These are phyloP conservation scores for Pseudognaphalium luteoalbum DNA, from an alignment of 129 eudicot genomes.

Conservation along the genomic window DNA sequence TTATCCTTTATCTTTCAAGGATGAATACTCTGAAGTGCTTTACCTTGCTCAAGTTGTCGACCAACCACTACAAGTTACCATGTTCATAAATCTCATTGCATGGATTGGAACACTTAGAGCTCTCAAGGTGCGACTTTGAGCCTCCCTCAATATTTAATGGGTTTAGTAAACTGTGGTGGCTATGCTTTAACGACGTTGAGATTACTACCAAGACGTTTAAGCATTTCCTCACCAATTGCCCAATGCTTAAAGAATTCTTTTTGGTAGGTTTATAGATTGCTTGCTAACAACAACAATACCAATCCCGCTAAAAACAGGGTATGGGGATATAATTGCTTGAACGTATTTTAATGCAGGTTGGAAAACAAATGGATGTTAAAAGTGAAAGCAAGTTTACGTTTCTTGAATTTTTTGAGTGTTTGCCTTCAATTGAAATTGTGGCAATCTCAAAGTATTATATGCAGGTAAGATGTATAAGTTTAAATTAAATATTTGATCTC, in stretches of 20 bases:
- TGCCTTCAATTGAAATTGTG: not conserved
- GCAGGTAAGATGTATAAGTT: not conserved
- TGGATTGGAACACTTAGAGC: not conserved
- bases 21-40: too few relatives aligned
- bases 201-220: conserved; percentile 2
- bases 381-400: not conserved
- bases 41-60: too few relatives aligned
- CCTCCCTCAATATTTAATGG: conserved; percentile 23
- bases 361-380: not conserved
- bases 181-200: not conserved
- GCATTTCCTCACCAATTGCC: conserved; percentile 29
- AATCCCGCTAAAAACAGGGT: too few relatives aligned
- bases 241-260: conserved; percentile 13
- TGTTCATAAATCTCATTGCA: too few relatives aligned
- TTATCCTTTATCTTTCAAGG: too few relatives aligned
- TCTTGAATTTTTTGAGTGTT: not conserved
- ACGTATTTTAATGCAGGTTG: conserved; percentile 1
- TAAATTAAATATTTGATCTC: not conserved
- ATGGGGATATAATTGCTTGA: not conserved
- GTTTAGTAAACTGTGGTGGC: conserved; percentile 11
- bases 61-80: too few relatives aligned
- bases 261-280: not conserved
- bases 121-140: conserved; percentile 10
- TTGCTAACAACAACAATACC: too few relatives aligned
- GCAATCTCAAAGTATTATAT: not conserved